A percentile compares a stretch with the other conserved stretches of the same genome.
phyloP scores from a whole-genome alignment of 345 rosid species.

The Linum usitatissimum region DNA sequence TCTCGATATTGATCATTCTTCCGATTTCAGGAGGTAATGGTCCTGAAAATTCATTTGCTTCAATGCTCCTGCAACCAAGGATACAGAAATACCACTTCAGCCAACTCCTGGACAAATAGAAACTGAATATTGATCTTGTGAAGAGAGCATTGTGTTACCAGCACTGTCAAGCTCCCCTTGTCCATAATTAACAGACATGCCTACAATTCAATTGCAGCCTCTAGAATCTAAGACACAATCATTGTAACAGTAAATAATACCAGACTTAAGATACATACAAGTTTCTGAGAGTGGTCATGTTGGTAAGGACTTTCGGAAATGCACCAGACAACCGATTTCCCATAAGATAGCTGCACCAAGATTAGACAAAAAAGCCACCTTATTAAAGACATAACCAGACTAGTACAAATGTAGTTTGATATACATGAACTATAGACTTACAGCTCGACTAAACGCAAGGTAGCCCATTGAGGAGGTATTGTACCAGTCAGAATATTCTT shows the following conservation, averaged over 20 bases:
- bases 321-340: conserved; percentile 78
- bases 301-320: conserved; percentile 62
- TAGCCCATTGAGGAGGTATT: conserved; percentile 66
- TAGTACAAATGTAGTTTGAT: too few species aligned
- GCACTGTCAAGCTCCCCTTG: not conserved
- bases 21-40: conserved; percentile 63
- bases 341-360: conserved; percentile 58
- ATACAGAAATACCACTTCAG: not conserved
- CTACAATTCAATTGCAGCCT: not conserved
- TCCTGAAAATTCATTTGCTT: conserved; percentile 71
- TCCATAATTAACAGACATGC: too few species aligned
- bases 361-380: not conserved
- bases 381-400: not conserved
- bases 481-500: conserved; percentile 64
- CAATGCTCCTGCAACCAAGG: conserved; percentile 48
- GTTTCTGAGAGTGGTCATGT: conserved; percentile 48
- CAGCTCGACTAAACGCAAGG: conserved; percentile 57
- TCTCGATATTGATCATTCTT: conserved; percentile 43
- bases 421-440: conserved; percentile 14
- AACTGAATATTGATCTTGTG: not conserved
- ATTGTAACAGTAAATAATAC: not conserved
- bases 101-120: not conserved
- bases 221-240: not conserved
- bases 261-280: conserved; percentile 38
- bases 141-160: not conserved